A percentile compares a stretch with the other conserved stretches of the same genome.
Evolutionary conservation across 176 grass and related monocot genomes (phyloP).

Genomic region (Bothriochloa decipiens): DNA sequence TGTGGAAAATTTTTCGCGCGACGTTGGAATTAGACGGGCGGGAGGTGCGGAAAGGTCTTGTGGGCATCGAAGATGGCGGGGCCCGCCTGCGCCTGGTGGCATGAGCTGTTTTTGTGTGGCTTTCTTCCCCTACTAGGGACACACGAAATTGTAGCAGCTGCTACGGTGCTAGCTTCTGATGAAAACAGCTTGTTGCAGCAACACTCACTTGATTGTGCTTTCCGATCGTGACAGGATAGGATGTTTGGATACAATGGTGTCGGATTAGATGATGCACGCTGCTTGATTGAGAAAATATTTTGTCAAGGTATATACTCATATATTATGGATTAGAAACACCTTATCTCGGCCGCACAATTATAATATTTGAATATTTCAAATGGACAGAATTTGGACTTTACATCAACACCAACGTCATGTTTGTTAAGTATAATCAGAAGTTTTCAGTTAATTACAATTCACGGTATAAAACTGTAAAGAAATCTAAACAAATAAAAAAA

Average conservation of each 20-base stretch:
- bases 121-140: conserved; percentile 47
- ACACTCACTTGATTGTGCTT: neutral
- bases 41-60: conserved; percentile 64
- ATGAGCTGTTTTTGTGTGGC: conserved; percentile 59
- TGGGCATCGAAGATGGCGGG: conserved; percentile 50
- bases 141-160: conserved; percentile 8
- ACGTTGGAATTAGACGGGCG: conserved; percentile 46
- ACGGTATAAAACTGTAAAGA: neutral
- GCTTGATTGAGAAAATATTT: neutral
- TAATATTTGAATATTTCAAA: neutral
- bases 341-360: neutral
- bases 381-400: neutral
- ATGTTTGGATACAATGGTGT: neutral
- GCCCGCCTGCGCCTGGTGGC: conserved; percentile 28
- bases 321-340: neutral
- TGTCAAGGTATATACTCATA: neutral
- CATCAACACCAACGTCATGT: neutral
- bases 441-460: neutral
- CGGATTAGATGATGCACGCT: neutral
- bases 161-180: too few relatives aligned
- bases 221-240: neutral
- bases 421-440: neutral
- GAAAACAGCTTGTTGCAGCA: neutral
- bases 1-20: conserved; percentile 13
- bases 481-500: neutral